phyloP scores from a whole-genome alignment of 169 alveolate genomes.

The Neospora caninum region DNA sequence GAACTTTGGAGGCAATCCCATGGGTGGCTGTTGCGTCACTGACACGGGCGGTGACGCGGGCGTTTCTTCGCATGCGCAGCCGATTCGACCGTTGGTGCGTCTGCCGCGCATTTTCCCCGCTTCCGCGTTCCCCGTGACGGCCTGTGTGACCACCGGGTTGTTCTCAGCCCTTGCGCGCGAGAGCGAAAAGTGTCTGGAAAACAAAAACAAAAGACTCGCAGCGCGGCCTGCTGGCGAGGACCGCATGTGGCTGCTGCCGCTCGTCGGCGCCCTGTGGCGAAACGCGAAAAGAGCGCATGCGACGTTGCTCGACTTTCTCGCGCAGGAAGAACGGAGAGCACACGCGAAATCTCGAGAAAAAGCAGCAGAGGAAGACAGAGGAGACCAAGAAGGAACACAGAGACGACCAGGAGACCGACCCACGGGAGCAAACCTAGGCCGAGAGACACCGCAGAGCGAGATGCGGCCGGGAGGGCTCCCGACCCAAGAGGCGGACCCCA shows the following conservation, averaged over 20 bases:
- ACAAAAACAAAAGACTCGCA: not conserved
- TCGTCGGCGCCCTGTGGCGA: not conserved
- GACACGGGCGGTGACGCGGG: too few relatives aligned
- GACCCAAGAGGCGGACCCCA: not conserved
- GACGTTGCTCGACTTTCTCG: not conserved
- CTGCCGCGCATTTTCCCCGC: not conserved
- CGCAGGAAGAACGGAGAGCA: not conserved
- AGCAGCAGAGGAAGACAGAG: not conserved
- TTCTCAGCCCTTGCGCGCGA: not conserved
- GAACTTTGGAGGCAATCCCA: too few relatives aligned
- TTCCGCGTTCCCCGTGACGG: not conserved
- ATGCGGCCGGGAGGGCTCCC: not conserved
- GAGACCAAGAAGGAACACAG: not conserved
- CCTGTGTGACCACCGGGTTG: constrained; percentile 20
- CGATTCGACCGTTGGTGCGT: not conserved
- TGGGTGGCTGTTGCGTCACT: too few relatives aligned
- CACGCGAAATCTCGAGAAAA: not conserved
- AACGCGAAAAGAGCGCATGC: not conserved
- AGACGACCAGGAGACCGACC: too few relatives aligned
- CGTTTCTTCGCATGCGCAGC: not conserved
- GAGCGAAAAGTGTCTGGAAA: not conserved
- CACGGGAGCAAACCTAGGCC: too few relatives aligned
- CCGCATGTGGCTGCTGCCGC: not conserved
- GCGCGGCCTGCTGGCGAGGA: not conserved
- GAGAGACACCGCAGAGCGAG: not conserved